Percentiles rank a stretch among this genome's conserved stretches.
Conservation (phyloP, 352 stramenopile species). For the Phytophthora macrochlamydospora region DNA sequence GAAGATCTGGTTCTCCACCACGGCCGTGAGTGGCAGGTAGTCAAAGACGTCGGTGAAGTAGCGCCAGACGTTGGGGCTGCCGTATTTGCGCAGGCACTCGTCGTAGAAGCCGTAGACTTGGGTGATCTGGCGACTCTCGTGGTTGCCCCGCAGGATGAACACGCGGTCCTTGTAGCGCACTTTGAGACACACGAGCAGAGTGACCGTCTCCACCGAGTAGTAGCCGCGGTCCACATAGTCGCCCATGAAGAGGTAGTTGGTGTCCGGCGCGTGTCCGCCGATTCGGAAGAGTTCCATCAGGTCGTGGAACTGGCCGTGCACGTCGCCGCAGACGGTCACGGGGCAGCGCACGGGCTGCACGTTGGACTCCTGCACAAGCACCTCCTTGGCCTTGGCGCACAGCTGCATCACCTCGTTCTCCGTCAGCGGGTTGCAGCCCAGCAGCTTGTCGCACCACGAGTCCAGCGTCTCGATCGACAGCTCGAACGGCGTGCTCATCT, state of each 20-base stretch:
- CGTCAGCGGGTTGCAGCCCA: constrained; percentile 93
- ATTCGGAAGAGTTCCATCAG: constrained; percentile 96
- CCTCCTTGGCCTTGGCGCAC: constrained; percentile 95
- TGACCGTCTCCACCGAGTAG: constrained; percentile 87
- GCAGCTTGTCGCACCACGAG: constrained; percentile 94
- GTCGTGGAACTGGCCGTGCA: constrained; percentile 99
- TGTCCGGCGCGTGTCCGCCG: constrained; percentile 87
- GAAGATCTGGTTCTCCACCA: constrained; percentile 99
- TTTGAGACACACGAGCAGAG: constrained; percentile 84
- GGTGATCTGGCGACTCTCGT: constrained; percentile 85
- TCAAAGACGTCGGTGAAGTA: constrained; percentile 95
- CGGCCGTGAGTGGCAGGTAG: constrained; percentile 95
- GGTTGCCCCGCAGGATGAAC: constrained; percentile 84
- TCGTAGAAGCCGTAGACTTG: constrained; percentile 87
- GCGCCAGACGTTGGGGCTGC: constrained; percentile 99
- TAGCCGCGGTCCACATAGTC: constrained; percentile 92
- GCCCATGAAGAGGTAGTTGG: constrained; percentile 81
- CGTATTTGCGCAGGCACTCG: constrained; percentile 95
- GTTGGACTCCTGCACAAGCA: constrained; percentile 97
- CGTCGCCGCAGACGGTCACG: constrained; percentile 98
- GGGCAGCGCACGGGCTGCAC: constrained; percentile 96
- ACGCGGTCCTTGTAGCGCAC: constrained; percentile 89
- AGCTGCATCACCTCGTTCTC: constrained; percentile 96
- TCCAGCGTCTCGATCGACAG: constrained; percentile 92
- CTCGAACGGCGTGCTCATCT: constrained; percentile 69